Percentiles rank a stretch among this genome's conserved stretches.
phyloP scores from a whole-genome alignment of 306 rosid species.

The Pyrus betulifolia region DNA sequence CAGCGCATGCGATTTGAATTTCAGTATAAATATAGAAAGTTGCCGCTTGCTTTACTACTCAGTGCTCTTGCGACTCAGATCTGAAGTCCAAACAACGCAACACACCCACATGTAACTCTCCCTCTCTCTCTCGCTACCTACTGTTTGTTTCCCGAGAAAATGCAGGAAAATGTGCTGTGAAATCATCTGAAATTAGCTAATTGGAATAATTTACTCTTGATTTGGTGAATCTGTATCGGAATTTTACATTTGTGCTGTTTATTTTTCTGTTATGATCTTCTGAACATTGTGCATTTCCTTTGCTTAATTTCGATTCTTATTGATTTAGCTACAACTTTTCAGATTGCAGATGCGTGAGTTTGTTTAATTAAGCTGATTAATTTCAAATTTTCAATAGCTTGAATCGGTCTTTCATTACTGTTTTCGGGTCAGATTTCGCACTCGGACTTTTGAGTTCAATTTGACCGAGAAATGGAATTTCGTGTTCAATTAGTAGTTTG shows the following conservation, averaged over 20 bases:
- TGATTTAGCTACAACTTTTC: background rate
- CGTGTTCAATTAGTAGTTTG: background rate
- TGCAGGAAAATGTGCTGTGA: background rate
- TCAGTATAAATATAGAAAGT: background rate
- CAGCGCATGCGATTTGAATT: background rate
- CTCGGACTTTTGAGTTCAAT: background rate
- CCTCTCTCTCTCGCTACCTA: background rate
- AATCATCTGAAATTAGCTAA: background rate
- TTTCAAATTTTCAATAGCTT: background rate
- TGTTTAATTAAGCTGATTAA: background rate
- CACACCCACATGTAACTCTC: background rate
- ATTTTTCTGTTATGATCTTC: background rate
- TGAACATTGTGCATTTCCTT: background rate
- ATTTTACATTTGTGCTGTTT: background rate
- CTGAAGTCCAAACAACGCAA: background rate
- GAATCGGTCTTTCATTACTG: background rate
- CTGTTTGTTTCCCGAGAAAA: background rate
- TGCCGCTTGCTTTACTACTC: background rate
- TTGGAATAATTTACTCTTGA: background rate
- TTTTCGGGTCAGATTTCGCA: background rate
- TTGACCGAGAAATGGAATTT: background rate
- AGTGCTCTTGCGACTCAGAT: background rate
- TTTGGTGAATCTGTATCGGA: background rate
- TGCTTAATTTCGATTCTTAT: background rate
- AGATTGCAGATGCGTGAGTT: background rate